A percentile compares a stretch with the other conserved stretches of the same genome.
Evolutionary conservation across 352 stramenopile genomes (phyloP).

Genomic region (Pythium biforme): DNA sequence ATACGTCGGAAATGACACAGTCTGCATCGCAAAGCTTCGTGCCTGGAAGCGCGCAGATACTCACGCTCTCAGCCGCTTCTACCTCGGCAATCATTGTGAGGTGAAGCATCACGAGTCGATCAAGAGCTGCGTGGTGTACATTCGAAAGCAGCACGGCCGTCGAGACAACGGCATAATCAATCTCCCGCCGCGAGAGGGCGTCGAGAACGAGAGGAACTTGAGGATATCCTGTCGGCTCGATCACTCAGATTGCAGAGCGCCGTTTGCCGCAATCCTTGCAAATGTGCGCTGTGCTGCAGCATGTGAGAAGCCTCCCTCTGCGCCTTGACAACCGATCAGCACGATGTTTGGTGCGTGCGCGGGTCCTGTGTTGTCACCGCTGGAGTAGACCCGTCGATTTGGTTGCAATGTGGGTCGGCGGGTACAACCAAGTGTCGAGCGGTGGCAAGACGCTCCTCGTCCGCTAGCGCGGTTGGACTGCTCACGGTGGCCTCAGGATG

Average conservation of each 20-base stretch:
- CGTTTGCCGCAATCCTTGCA: background rate
- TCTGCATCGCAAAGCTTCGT: too few relatives aligned
- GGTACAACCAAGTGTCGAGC: too few relatives aligned
- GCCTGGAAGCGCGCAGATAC: too few relatives aligned
- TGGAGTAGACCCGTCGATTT: too few relatives aligned
- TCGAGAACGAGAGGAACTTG: background rate
- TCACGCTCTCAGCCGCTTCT: background rate
- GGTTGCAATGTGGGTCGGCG: too few relatives aligned
- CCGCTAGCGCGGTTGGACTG: too few relatives aligned
- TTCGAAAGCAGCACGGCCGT: conserved; percentile 2
- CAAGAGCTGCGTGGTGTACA: background rate
- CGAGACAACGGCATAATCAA: background rate
- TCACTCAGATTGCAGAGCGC: background rate
- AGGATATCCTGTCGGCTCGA: background rate
- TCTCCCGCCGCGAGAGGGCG: background rate
- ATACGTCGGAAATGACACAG: too few relatives aligned
- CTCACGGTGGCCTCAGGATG: too few relatives aligned
- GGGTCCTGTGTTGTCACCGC: too few relatives aligned
- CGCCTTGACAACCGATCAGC: background rate
- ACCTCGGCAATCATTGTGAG: conserved; percentile 6
- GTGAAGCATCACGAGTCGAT: background rate
- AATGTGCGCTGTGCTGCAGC: background rate
- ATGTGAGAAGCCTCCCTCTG: background rate
- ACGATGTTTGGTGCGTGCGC: background rate
- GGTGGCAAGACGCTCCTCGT: too few relatives aligned